Percentiles rank a stretch among this genome's conserved stretches.
Conservation (phyloP, 1,139 yeast species). For the Suhomyces yuchorum region DNA sequence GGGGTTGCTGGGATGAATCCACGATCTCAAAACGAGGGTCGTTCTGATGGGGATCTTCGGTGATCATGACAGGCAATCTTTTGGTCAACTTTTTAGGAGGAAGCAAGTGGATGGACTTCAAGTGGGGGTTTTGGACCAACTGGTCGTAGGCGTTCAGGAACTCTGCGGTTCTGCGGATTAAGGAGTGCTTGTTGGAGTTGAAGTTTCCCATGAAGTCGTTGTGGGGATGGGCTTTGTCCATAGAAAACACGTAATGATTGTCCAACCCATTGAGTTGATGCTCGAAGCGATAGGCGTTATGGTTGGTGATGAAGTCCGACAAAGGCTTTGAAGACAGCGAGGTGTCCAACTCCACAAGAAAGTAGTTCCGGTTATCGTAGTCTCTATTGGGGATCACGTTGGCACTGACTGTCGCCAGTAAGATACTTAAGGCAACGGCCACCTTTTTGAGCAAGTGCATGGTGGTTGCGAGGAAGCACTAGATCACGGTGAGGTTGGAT, state of each 20-base stretch:
- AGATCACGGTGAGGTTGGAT: neutral
- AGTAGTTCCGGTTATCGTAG: slow-evolving; percentile 49
- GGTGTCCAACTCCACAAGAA: slow-evolving; percentile 57
- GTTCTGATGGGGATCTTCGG: slow-evolving; percentile 14
- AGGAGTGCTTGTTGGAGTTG: slow-evolving; percentile 31
- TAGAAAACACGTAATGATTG: slow-evolving; percentile 64
- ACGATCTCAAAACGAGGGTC: slow-evolving; percentile 22
- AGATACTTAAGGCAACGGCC: slow-evolving; percentile 3
- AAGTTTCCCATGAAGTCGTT: slow-evolving; percentile 40
- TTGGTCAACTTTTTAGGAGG: slow-evolving; percentile 49
- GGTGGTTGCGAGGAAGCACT: neutral
- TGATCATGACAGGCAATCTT: slow-evolving; percentile 44
- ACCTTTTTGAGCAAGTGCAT: slow-evolving; percentile 9
- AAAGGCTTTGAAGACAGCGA: slow-evolving; percentile 30
- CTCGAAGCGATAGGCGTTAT: slow-evolving; percentile 48
- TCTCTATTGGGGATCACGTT: slow-evolving; percentile 35
- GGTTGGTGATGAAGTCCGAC: slow-evolving; percentile 36
- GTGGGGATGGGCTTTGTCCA: slow-evolving; percentile 39
- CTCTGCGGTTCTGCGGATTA: slow-evolving; percentile 32
- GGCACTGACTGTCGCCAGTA: slow-evolving; percentile 7
- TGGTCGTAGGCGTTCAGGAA: slow-evolving; percentile 31
- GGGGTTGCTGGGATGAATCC: slow-evolving; percentile 51
- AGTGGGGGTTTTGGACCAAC: slow-evolving; percentile 27
- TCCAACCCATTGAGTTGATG: slow-evolving; percentile 61
- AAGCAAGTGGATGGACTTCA: slow-evolving; percentile 53